Conservation (phyloP, 2,329 filamentous ascomycete genomes). For the Chalara sp. region DNA sequence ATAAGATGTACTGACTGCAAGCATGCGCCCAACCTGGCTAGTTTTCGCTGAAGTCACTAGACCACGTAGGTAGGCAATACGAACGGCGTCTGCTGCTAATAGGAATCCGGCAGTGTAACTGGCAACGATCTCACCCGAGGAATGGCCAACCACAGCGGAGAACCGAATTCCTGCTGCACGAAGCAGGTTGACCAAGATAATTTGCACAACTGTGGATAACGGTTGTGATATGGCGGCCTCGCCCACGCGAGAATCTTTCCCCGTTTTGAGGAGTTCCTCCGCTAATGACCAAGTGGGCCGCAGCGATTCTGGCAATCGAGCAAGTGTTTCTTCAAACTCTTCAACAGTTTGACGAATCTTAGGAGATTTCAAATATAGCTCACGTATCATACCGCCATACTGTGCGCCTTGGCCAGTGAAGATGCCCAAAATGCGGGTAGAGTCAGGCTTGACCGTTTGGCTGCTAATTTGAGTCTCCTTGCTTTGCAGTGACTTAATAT, state of each 20-base stretch:
- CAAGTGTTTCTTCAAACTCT: no score
- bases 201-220: conserved; percentile 38
- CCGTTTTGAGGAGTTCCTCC: neutral
- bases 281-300: neutral
- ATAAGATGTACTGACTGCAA: no score
- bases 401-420: conserved; percentile 1
- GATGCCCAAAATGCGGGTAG: neutral
- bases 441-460: no score
- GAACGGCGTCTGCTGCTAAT: conserved; percentile 16
- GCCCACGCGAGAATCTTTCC: conserved; percentile 28
- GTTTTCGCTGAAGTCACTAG: no score
- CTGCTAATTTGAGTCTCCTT: no score
- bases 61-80: neutral
- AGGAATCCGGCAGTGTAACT: conserved; percentile 33
- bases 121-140: conserved; percentile 39
- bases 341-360: no score
- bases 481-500: no score
- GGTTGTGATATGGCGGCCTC: conserved; percentile 30
- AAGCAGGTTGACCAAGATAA: conserved; percentile 36
- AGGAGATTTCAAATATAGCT: neutral
- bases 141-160: conserved; percentile 34
- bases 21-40: no score
- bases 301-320: no score
- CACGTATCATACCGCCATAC: neutral
- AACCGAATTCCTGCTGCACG: conserved; percentile 33